Conservation (phyloP, 257 asterid species). For the Jacaranda mimosifolia region DNA sequence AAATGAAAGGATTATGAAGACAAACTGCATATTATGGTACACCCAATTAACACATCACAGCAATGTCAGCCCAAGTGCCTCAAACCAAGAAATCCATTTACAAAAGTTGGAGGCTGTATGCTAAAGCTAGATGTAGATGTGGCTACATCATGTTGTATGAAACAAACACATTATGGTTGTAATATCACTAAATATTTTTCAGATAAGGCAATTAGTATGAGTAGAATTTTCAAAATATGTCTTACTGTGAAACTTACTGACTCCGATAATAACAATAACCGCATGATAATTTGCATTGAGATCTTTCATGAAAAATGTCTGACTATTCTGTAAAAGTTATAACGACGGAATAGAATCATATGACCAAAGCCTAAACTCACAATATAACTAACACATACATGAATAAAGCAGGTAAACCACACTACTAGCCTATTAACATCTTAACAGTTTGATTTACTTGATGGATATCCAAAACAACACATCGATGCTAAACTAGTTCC, state of each 20-base stretch:
- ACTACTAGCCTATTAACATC: not conserved
- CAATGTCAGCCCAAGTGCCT: not conserved
- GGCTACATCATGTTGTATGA: not conserved
- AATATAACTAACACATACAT: not conserved
- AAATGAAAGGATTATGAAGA: not conserved
- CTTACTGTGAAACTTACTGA: too few species aligned
- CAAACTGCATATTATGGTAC: not conserved
- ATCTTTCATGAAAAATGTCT: too few species aligned
- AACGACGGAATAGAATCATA: not conserved
- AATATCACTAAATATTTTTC: not conserved
- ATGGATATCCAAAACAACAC: not conserved
- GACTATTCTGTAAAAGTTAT: too few species aligned
- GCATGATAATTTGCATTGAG: too few species aligned
- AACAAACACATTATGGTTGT: not conserved
- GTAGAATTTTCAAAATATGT: not conserved
- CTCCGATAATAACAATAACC: too few species aligned
- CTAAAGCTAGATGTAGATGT: not conserved
- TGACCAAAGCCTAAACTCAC: not conserved
- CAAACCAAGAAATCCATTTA: not conserved
- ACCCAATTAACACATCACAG: not conserved
- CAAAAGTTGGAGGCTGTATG: not conserved
- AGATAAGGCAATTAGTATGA: not conserved
- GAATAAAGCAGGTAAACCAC: not conserved
- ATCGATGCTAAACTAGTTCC: not conserved
- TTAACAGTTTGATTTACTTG: not conserved